These are phyloP conservation scores for Alliaria petiolata DNA, from an alignment of 345 rosid genomes.

Conservation along the genomic window DNA sequence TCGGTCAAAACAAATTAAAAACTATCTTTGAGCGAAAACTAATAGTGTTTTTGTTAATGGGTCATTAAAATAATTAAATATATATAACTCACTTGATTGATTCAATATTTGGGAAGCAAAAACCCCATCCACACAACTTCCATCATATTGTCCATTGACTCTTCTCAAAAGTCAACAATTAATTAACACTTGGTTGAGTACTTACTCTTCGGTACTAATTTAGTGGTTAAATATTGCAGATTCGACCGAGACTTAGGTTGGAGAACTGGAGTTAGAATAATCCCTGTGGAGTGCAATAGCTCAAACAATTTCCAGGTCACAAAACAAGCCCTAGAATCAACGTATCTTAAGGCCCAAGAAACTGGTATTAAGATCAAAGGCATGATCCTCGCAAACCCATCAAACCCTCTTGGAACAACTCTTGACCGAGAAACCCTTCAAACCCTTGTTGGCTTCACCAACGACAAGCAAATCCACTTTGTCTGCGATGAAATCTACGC, in stretches of 20 bases:
- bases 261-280: slow-evolving; percentile 51
- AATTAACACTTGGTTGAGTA: slow-evolving; percentile 15
- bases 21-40: too few relatives aligned
- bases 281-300: slow-evolving; percentile 50
- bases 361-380: slow-evolving; percentile 32
- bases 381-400: slow-evolving; percentile 24
- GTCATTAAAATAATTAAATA: too few relatives aligned
- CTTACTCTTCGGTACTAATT: slow-evolving; percentile 10
- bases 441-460: slow-evolving; percentile 27
- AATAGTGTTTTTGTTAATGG: too few relatives aligned
- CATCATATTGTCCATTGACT: neutral
- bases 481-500: slow-evolving; percentile 57
- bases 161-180: neutral
- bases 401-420: slow-evolving; percentile 39
- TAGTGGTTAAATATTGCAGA: slow-evolving; percentile 17
- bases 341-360: slow-evolving; percentile 38
- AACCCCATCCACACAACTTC: neutral
- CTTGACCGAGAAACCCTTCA: slow-evolving; percentile 6
- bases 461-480: slow-evolving; percentile 44
- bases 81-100: slow-evolving; percentile 5
- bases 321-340: slow-evolving; percentile 37
- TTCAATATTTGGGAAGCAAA: neutral
- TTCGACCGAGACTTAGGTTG: slow-evolving; percentile 61
- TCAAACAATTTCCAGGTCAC: slow-evolving; percentile 51
- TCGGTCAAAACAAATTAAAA: slow-evolving; percentile 4